These are phyloP conservation scores for Purpureocillium takamizusanense DNA, from an alignment of 2,329 filamentous ascomycete species.

Conservation along the genomic window DNA sequence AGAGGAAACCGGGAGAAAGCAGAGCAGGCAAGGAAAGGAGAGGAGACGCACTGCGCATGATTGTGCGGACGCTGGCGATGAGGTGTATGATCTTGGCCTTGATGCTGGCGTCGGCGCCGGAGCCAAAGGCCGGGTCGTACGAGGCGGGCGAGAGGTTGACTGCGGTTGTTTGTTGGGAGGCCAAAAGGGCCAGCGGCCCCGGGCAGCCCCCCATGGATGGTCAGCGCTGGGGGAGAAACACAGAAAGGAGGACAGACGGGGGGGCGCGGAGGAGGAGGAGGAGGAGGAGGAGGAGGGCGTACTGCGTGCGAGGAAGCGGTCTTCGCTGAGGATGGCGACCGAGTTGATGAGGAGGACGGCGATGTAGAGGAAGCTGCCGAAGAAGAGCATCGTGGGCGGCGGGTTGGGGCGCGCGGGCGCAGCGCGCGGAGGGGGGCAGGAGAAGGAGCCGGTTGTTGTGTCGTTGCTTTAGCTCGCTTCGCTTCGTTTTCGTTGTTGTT, in stretches of 20 bases:
- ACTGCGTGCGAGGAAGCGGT: constrained; percentile 75
- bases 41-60: constrained; percentile 69
- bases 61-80: constrained; percentile 79
- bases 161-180: too few relatives aligned
- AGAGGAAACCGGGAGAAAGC: too few relatives aligned
- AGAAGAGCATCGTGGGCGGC: constrained; percentile 51
- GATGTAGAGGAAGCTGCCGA: constrained; percentile 65
- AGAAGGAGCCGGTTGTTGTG: too few relatives aligned
- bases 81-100: constrained; percentile 83
- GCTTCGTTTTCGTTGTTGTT: too few relatives aligned
- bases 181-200: too few relatives aligned
- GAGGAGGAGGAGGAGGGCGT: constrained; percentile 10
- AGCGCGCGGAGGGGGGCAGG: too few relatives aligned
- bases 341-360: constrained; percentile 86
- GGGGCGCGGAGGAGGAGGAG: background rate
- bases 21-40: background rate
- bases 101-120: constrained; percentile 63
- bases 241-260: background rate
- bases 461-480: too few relatives aligned
- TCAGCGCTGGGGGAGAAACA: background rate
- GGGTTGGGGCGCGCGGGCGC: too few relatives aligned
- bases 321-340: constrained; percentile 87
- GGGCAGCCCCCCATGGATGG: too few relatives aligned
- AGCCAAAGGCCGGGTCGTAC: constrained; percentile 71
- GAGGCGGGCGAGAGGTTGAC: constrained; percentile 68